Percentiles rank a stretch among this genome's conserved stretches.
These are phyloP conservation scores for Boletus edulis DNA, from an alignment of 768 basidiomycete genomes.

Conservation along the genomic window DNA sequence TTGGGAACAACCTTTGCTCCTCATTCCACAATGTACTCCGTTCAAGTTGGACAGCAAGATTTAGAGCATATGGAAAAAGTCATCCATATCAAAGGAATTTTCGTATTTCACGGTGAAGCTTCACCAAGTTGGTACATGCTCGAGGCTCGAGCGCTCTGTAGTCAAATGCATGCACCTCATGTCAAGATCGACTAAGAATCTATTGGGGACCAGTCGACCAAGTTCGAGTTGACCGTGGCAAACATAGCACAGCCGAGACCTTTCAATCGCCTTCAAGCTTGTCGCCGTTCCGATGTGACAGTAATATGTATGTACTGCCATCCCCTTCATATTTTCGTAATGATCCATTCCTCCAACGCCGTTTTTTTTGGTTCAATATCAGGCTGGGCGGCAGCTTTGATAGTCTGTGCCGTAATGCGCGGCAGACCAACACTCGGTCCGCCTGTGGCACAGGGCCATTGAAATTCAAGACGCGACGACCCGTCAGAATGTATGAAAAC, in stretches of 20 bases:
- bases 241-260: not conserved
- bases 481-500: constrained; percentile 3
- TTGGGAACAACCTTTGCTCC: too few relatives aligned
- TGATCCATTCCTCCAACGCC: not conserved
- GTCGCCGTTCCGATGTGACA: not conserved
- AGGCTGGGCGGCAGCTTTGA: not conserved
- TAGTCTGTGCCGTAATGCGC: not conserved
- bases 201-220: too few relatives aligned
- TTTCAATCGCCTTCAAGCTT: not conserved
- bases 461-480: not conserved
- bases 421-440: not conserved
- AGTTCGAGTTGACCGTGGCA: not conserved
- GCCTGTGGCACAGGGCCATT: not conserved
- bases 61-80: too few relatives aligned
- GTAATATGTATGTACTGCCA: not conserved
- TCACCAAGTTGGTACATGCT: too few relatives aligned
- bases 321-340: not conserved
- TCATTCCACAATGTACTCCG: too few relatives aligned
- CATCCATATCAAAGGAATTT: too few relatives aligned
- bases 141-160: too few relatives aligned
- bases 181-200: too few relatives aligned
- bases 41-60: too few relatives aligned
- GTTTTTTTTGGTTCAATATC: too few relatives aligned
- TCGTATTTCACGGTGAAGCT: too few relatives aligned
- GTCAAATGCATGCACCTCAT: too few relatives aligned